phyloP scores from a whole-genome alignment of 306 rosid genomes.

The Geum urbanum region DNA sequence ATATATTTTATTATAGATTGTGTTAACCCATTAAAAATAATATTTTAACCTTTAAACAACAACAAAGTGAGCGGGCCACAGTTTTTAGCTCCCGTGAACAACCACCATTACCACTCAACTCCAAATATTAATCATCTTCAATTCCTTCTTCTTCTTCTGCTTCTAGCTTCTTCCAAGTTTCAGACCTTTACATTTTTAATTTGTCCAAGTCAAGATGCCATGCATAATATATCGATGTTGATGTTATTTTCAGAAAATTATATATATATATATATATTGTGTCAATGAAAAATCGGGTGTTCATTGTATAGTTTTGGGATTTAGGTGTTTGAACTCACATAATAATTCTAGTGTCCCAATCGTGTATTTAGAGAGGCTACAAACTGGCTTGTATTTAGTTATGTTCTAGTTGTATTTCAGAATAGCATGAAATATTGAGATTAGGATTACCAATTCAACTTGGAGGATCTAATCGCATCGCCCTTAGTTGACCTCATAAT shows the following conservation, averaged over 20 bases:
- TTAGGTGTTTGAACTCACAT: too few relatives aligned
- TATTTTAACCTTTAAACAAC: not conserved
- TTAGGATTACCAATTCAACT: not conserved
- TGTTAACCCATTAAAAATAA: too few relatives aligned
- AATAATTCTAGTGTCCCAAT: too few relatives aligned
- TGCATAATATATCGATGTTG: not conserved
- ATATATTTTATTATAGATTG: too few relatives aligned
- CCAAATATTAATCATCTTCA: not conserved
- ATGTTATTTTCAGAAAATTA: too few relatives aligned
- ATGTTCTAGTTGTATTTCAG: too few relatives aligned
- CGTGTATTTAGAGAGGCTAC: too few relatives aligned
- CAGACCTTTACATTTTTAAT: not conserved
- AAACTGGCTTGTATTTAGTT: too few relatives aligned
- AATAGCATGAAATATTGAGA: too few relatives aligned
- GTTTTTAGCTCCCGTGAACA: constrained; percentile 20
- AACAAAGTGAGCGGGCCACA: constrained; percentile 17
- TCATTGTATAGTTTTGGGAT: too few relatives aligned
- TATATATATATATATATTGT: too few relatives aligned
- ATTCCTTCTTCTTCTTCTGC: constrained; percentile 3
- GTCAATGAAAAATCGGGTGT: too few relatives aligned
- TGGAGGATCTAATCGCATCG: constrained; percentile 2
- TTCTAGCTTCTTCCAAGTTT: constrained; percentile 2
- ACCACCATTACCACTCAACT: constrained; percentile 20
- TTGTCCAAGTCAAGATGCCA: constrained; percentile 30
- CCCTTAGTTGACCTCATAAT: constrained; percentile 27